Evolutionary conservation across 1,139 yeast genomes (phyloP).

Genomic region (Zygosaccharomyces pseudobailii): DNA sequence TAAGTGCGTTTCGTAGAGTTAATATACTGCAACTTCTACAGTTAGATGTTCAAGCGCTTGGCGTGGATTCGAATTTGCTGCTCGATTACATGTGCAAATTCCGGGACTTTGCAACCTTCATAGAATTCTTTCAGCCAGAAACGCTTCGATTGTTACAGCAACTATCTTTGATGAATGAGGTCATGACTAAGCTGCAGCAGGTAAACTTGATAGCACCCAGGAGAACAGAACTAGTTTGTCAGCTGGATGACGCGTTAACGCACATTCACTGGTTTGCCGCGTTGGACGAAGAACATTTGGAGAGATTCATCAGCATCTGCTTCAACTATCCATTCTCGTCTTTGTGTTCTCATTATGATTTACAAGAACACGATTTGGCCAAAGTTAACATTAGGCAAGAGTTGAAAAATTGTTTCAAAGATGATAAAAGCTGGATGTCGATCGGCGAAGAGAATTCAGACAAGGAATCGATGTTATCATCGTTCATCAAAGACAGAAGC

Average conservation of each 20-base stretch:
- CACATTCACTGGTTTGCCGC: slow-evolving; percentile 13
- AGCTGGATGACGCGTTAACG: slow-evolving; percentile 8
- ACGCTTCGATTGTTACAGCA: slow-evolving; percentile 15
- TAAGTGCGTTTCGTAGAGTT: slow-evolving; percentile 22
- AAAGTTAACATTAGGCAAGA: slow-evolving; percentile 6
- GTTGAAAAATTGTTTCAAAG: slow-evolving; percentile 1
- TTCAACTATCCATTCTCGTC: slow-evolving; percentile 23
- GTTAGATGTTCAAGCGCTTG: slow-evolving; percentile 2
- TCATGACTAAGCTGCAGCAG: slow-evolving; percentile 4
- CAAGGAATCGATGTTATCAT: slow-evolving; percentile 1
- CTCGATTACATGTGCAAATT: slow-evolving; percentile 20
- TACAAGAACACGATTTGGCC: slow-evolving; percentile 5
- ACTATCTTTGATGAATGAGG: slow-evolving; percentile 7
- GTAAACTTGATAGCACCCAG: slow-evolving; percentile 1
- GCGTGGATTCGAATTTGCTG: slow-evolving; percentile 8
- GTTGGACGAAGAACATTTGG: slow-evolving; percentile 14
- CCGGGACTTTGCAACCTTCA: slow-evolving; percentile 24
- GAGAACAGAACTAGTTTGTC: slow-evolving; percentile 7
- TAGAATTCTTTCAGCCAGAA: slow-evolving; percentile 20
- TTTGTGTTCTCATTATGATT: slow-evolving; percentile 2
- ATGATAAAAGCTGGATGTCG: slow-evolving; percentile 8
- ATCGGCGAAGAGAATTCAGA: slow-evolving; percentile 2
- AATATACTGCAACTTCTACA: slow-evolving; percentile 24
- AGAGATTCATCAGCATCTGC: slow-evolving; percentile 20
- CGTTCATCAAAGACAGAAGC: slow-evolving; percentile 10